Base-by-base conservation (phyloP, 2,329 filamentous ascomycete species). In the Ophiocordyceps camponoti-floridani region DNA sequence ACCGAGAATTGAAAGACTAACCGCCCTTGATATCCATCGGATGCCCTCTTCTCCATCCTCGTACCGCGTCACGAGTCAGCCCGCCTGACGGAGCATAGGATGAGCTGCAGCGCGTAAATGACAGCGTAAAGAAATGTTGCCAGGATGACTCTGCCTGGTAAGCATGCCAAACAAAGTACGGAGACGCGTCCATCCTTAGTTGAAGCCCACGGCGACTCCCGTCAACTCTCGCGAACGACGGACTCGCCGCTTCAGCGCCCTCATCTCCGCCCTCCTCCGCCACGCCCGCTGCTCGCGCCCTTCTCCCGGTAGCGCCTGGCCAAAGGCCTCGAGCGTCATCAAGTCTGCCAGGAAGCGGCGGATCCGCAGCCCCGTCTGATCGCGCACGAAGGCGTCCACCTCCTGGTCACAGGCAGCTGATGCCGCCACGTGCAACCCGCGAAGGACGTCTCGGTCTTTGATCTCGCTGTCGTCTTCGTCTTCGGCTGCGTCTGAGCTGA, bases 301-400 rank as follows among this genome's bases (percentile, higher is more conserved):
- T 28, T 58, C 55, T 5, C 40, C 50, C 8, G 52, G 44, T 1
- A 52, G 48, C 13, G 58, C 52, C 13, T 60, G 57, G 2, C 60
- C 59, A 38, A 75, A 50, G 12, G 61, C 61, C 45, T 75, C 72
- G 41, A 76, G 65, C 1, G 62, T 63, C 51, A 65, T 69, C 35
- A 77, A 52, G 50, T 75, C 72, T 4, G 70, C 70, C 14, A 78
- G 54, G 48, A 77, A 74, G 7, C 65, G 66, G 31, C 74, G 65
- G 41, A 77, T 65, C 13, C 69, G 60, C 23, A 73, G 52, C 0
- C 74, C 74, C 0, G 71, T 75, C 48, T 66, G 64, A 19, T 66
- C 58, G 27, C 64, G 60, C 45, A 78, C 68, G 54, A 68, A 68
- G 0, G 63, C 62, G 52, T 77, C 72, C 2, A 75, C 64, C 33